phyloP scores from a whole-genome alignment of 2,329 filamentous ascomycete genomes.

The Leptosphaerulina australis region DNA sequence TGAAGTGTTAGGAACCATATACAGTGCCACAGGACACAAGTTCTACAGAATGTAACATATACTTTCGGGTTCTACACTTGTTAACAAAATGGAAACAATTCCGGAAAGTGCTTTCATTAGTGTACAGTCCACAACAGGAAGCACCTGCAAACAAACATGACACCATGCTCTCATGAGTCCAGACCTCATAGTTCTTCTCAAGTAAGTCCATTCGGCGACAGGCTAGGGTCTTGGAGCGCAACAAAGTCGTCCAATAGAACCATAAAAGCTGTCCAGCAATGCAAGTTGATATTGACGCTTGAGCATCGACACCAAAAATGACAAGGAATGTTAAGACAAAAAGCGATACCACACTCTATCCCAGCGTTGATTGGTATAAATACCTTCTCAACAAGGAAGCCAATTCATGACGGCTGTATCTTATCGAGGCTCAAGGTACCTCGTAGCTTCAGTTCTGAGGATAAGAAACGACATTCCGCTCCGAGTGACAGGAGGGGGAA shows the following conservation, averaged over 20 bases:
- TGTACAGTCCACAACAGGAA: no score
- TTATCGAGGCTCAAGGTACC: neutral
- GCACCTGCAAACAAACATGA: neutral
- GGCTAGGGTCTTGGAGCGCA: constrained; percentile 1
- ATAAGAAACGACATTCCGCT: neutral
- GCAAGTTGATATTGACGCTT: no score
- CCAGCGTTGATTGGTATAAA: no score
- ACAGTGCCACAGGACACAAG: neutral
- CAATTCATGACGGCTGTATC: neutral
- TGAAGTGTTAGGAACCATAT: neutral
- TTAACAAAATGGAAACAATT: neutral
- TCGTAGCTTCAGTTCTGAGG: constrained; percentile 6
- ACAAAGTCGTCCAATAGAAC: constrained; percentile 1
- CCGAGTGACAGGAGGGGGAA: neutral
- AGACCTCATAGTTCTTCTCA: neutral
- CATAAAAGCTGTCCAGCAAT: neutral
- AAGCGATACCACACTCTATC: no score
- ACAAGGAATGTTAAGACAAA: no score
- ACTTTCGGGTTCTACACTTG: neutral
- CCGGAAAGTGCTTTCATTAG: neutral
- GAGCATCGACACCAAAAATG: no score
- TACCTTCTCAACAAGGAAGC: no score
- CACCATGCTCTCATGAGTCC: neutral
- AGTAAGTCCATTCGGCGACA: constrained; percentile 1
- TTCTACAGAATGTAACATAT: neutral